Conservation (phyloP, 1,284 basidiomycete species). For the Somion occarium region DNA sequence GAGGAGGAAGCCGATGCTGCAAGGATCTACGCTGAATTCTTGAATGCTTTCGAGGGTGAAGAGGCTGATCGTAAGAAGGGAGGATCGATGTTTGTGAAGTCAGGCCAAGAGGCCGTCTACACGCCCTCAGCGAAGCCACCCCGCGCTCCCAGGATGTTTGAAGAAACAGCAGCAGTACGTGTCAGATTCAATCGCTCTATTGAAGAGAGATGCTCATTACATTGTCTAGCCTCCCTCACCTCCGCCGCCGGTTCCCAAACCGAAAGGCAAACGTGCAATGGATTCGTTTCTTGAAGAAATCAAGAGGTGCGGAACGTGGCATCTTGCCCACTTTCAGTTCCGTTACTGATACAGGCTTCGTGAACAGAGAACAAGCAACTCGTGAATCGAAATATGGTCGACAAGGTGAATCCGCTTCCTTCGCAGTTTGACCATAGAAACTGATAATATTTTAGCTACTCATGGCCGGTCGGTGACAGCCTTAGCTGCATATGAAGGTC, state of each 20-base stretch:
- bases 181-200: conserved; percentile 8
- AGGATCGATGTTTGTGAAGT: conserved; percentile 72
- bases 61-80: conserved; percentile 45
- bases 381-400: conserved; percentile 80
- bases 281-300: conserved; percentile 91
- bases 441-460: conserved; percentile 20
- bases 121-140: conserved; percentile 32
- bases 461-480: conserved; percentile 72
- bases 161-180: conserved; percentile 26
- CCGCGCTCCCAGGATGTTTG: conserved; percentile 27
- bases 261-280: conserved; percentile 91
- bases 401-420: conserved; percentile 45
- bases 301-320: conserved; percentile 84
- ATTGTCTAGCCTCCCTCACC: conserved; percentile 51
- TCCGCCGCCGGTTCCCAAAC: conserved; percentile 44
- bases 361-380: conserved; percentile 86
- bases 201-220: not conserved
- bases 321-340: too few relatives aligned
- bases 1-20: conserved; percentile 80
- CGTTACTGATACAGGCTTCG: too few relatives aligned
- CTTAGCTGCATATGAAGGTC: conserved; percentile 83
- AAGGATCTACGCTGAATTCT: conserved; percentile 80
- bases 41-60: conserved; percentile 82
- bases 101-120: conserved; percentile 53
- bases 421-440: not conserved